Conservation (phyloP, 768 basidiomycete genomes). For the Wakefieldia striispora region DNA sequence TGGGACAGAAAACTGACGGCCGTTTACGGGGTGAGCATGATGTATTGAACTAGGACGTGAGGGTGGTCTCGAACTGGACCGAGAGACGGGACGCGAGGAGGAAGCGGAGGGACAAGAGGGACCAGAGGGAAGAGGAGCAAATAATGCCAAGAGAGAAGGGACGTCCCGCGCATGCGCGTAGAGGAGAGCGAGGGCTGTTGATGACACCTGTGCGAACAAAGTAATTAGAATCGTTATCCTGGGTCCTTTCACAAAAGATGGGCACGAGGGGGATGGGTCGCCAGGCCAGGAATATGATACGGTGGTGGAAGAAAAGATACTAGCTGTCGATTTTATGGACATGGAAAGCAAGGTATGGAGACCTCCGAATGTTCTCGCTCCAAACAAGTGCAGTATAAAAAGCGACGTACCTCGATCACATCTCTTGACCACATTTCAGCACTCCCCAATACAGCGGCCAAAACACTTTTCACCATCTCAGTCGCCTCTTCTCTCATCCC, state of each 20-base stretch:
- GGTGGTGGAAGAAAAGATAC: slow-evolving; percentile 35
- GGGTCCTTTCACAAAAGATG: neutral
- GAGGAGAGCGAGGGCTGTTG: slow-evolving; percentile 30
- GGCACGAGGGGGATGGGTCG: neutral
- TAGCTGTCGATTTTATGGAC: slow-evolving; percentile 43
- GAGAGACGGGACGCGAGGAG: slow-evolving; percentile 21
- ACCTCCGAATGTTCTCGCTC: slow-evolving; percentile 38
- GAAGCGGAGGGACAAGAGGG: slow-evolving; percentile 1
- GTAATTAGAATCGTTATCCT: slow-evolving; percentile 18
- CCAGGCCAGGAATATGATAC: too few species aligned
- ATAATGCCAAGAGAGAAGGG: slow-evolving; percentile 20
- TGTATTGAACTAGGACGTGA: slow-evolving; percentile 22
- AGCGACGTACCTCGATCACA: slow-evolving; percentile 34
- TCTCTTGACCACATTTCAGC: slow-evolving; percentile 64
- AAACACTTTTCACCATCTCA: slow-evolving; percentile 71
- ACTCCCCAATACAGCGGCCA: slow-evolving; percentile 16
- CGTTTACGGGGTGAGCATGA: slow-evolving; percentile 5
- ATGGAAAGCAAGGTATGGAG: neutral
- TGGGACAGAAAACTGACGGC: slow-evolving; percentile 1
- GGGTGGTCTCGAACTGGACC: slow-evolving; percentile 20
- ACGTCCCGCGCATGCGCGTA: slow-evolving; percentile 26
- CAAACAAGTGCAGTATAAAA: slow-evolving; percentile 4
- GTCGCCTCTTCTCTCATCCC: slow-evolving; percentile 63
- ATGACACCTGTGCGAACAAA: slow-evolving; percentile 19
- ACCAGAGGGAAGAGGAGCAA: slow-evolving; percentile 6